Evolutionary conservation across 1,284 basidiomycete genomes (phyloP).

Genomic region (Clitocybe nebularis): DNA sequence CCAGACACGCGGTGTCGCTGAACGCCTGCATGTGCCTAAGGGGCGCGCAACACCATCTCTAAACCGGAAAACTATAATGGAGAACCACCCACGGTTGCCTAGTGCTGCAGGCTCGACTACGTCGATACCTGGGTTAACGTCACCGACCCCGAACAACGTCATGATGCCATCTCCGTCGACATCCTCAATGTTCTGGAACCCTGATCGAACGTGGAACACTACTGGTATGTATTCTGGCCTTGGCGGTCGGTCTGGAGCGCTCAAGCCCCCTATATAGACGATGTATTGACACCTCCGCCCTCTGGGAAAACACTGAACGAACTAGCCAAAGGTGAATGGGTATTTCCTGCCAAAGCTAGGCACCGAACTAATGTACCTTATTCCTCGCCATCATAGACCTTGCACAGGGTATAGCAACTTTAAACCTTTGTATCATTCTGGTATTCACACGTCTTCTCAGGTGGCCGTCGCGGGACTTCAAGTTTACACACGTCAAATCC

Average conservation of each 20-base stretch:
- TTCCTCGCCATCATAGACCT: conserved; percentile 17
- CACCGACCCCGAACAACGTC: conserved; percentile 1
- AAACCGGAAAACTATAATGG: conserved; percentile 10
- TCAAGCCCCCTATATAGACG: neutral
- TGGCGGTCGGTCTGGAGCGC: no score
- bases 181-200: conserved; percentile 20
- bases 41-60: conserved; percentile 20
- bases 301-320: conserved; percentile 12
- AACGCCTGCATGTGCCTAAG: conserved; percentile 61
- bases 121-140: neutral
- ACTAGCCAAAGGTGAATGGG: conserved; percentile 15
- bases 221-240: no score
- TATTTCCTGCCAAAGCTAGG: neutral
- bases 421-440: neutral
- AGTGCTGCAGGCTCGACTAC: conserved; percentile 1
- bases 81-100: neutral
- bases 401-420: conserved; percentile 10
- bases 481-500: neutral
- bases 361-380: neutral
- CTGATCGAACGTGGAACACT: conserved; percentile 16
- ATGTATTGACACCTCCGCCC: conserved; percentile 7
- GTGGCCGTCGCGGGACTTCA: conserved; percentile 3
- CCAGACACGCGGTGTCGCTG: conserved; percentile 64
- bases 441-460: neutral
- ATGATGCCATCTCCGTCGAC: conserved; percentile 14